phyloP scores from a whole-genome alignment of 2,329 filamentous ascomycete species.

The Tolypocladium endophyticum region DNA sequence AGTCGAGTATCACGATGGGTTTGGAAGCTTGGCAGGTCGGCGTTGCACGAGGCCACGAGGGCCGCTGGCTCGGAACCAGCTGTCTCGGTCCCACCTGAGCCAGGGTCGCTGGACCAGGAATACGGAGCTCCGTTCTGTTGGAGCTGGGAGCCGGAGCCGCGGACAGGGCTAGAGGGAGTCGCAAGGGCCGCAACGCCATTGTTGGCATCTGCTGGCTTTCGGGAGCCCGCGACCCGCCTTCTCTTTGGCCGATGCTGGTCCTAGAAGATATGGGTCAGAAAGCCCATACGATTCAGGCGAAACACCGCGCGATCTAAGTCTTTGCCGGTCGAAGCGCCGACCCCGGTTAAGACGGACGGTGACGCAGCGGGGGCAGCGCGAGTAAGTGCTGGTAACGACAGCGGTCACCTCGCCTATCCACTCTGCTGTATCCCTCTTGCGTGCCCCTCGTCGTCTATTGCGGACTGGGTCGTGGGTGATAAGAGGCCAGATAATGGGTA shows the following conservation, averaged over 20 bases:
- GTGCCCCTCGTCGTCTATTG: neutral
- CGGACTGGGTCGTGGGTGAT: neutral
- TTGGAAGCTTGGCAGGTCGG: neutral
- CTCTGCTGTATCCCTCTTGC: neutral
- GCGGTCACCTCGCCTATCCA: neutral
- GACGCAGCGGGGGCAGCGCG: neutral
- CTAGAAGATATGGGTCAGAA: slow-evolving; percentile 1
- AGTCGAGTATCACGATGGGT: slow-evolving; percentile 2
- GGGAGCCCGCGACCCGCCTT: neutral
- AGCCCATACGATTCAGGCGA: neutral
- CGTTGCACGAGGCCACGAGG: slow-evolving; percentile 1
- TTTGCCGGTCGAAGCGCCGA: slow-evolving; percentile 2
- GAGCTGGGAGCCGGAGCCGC: neutral
- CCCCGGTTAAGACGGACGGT: neutral
- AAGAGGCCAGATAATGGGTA: neutral
- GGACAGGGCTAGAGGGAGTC: neutral
- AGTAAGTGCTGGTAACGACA: neutral
- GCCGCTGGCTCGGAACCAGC: neutral
- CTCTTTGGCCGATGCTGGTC: neutral
- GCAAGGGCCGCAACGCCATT: neutral
- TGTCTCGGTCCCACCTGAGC: slow-evolving; percentile 2
- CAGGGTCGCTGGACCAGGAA: slow-evolving; percentile 1
- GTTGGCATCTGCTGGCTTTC: neutral
- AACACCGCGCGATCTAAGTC: neutral
- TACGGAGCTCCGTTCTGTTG: neutral